A percentile compares a stretch with the other conserved stretches of the same genome.
Conservation (phyloP, 371 early-diverging fungal species). For the Actinomortierella wolfii region DNA sequence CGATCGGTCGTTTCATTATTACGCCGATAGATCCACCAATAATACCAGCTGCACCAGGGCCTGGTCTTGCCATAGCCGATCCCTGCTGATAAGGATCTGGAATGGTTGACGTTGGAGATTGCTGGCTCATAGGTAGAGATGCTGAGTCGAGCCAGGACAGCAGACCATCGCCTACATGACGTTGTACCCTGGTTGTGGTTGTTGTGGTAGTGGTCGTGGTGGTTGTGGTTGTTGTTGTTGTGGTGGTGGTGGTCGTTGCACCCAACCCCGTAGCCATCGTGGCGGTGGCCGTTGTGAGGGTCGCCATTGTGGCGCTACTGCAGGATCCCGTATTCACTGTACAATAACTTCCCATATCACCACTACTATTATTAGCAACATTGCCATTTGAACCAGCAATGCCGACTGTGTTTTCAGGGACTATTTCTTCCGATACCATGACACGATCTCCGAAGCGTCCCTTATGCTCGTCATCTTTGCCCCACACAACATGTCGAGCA, state of each 20-base stretch:
- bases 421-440: conserved; percentile 12
- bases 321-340: no score
- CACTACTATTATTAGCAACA: no score
- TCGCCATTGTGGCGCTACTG: no score
- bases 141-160: conserved; percentile 23
- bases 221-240: no score
- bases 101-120: no score
- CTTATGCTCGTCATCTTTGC: conserved; percentile 20
- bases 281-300: no score
- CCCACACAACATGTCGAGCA: conserved; percentile 29
- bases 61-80: background rate
- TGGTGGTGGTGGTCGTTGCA: no score
- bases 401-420: conserved; percentile 1
- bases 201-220: no score
- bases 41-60: conserved; percentile 26
- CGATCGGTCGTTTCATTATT: conserved; percentile 33
- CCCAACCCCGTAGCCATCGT: no score
- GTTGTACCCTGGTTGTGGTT: background rate
- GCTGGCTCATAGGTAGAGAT: no score
- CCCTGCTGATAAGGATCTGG: no score
- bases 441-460: conserved; percentile 21
- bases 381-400: background rate
- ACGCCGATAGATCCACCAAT: conserved; percentile 33
- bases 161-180: conserved; percentile 25
- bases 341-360: no score